A percentile compares a stretch with the other conserved stretches of the same genome.
Evolutionary conservation across 176 grass and related monocot species (phyloP).

Genomic region (Dactylis glomerata): DNA sequence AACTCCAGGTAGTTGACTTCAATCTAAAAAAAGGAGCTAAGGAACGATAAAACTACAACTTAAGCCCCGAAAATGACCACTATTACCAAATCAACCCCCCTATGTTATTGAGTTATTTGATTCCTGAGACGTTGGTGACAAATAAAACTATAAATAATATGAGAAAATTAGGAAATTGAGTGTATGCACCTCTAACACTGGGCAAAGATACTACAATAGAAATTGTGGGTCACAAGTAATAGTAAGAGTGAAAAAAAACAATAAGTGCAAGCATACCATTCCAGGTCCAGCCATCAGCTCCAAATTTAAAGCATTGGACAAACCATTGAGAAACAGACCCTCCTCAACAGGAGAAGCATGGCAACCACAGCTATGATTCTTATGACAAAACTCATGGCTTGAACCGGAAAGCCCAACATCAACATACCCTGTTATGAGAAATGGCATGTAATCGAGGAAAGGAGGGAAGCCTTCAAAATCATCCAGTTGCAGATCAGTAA

Average conservation of each 20-base stretch:
- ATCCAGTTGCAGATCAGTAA: neutral
- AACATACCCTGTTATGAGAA: neutral
- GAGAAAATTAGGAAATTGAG: too few relatives aligned
- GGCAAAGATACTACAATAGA: too few relatives aligned
- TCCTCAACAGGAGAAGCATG: neutral
- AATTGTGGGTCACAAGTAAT: too few relatives aligned
- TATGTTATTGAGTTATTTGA: too few relatives aligned
- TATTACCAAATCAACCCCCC: too few relatives aligned
- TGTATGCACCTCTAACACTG: too few relatives aligned
- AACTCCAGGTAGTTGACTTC: neutral
- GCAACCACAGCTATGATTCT: neutral
- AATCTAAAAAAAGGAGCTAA: neutral
- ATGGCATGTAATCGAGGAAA: neutral
- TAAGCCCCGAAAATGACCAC: too few relatives aligned
- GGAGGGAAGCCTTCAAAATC: neutral
- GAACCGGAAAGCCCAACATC: rapidly evolving
- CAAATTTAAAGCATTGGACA: neutral
- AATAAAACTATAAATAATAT: too few relatives aligned
- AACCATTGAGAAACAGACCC: neutral
- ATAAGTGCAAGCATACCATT: neutral
- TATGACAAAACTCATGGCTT: neutral
- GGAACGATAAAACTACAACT: neutral
- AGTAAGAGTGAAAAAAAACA: neutral
- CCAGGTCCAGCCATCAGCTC: neutral
- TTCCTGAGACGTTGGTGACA: too few relatives aligned